Evolutionary conservation across 176 grass and related monocot genomes (phyloP), one percentile per base, ranked within the genome.

Genomic region (Bromus sterilis): DNA sequence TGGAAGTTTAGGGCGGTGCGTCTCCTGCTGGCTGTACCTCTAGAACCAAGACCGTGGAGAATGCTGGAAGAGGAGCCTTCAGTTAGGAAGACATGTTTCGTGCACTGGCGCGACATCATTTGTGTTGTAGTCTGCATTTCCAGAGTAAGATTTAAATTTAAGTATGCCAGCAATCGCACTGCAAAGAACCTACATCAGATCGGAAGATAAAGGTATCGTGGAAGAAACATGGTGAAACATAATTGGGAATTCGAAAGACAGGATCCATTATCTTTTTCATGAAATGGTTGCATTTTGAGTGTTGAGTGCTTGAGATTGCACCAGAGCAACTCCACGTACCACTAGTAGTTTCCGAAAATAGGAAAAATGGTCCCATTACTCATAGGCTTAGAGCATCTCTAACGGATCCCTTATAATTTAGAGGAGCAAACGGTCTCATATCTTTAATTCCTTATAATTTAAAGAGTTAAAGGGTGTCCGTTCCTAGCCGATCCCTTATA

Each of bases 71-170:
- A 48, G 4, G 41, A 63, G n/a, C 61, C 62, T 18, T 78, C 80
- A 0, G 33, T 12, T 2, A 36, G 61, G 12, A 87, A 71, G 32
- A 56, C 18, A 21, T 44, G 64, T 16, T 43, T 72, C 2, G 78
- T 15, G 68, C 84, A 80, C 73, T 89, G 87, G 59, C 66, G 62
- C 35, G 63, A 40, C 69, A 83, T 80, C 89, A 55, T 83, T 24
- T 18, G 64, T 18, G 68, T 33, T 66, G 60, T 32, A 43, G 25
- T 12, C 80, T 87, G 80, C 72, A 71, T 26, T 9, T 33, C 53
- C 31, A 16, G 1, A 55, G 32, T 55, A 24, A 34, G 31, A 55
- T 0, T 25, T 74, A 31, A 31, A 76, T 3, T 32, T 74, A 49
- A 31, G 58, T 30, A 16, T 2, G 21, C 14, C 67, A 56, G 20